phyloP scores from a whole-genome alignment of 257 asterid species.

The Agastache rugosa region DNA sequence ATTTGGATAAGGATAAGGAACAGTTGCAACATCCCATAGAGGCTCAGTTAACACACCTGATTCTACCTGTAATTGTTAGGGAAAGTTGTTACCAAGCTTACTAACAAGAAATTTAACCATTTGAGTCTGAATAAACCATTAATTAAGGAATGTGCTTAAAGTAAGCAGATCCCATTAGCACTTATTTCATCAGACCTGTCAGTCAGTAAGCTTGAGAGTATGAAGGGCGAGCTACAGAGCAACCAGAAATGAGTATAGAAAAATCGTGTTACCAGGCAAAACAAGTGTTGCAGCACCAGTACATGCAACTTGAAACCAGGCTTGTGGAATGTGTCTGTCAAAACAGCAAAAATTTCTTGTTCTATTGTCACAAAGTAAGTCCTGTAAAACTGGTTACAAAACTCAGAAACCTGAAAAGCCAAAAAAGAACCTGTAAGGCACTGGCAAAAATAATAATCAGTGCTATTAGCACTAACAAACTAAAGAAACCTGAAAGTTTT shows the following conservation, averaged over 20 bases:
- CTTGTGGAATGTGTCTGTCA: constrained; percentile 89
- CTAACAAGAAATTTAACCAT: constrained; percentile 15
- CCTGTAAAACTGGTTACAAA: constrained; percentile 74
- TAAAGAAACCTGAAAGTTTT: constrained; percentile 72
- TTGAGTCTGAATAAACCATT: not conserved
- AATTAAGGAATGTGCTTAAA: not conserved
- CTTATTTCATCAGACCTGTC: constrained; percentile 16
- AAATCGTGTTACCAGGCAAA: constrained; percentile 62
- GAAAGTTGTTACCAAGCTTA: constrained; percentile 25
- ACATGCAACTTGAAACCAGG: constrained; percentile 95
- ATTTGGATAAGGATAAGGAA: constrained; percentile 63
- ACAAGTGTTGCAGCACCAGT: constrained; percentile 72
- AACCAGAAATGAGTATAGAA: constrained; percentile 5
- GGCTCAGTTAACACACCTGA: constrained; percentile 72
- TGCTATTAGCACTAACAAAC: constrained; percentile 17
- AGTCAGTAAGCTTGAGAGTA: constrained; percentile 18
- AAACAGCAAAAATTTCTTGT: constrained; percentile 92
- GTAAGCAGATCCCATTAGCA: constrained; percentile 25
- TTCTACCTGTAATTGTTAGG: constrained; percentile 59
- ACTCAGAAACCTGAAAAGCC: constrained; percentile 71
- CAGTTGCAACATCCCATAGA: constrained; percentile 74
- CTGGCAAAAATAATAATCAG: constrained; percentile 11
- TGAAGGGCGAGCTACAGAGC: not conserved
- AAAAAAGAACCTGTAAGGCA: constrained; percentile 33
- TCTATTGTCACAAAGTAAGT: constrained; percentile 76